These are phyloP conservation scores for Euphorbia peplus DNA, from an alignment of 345 rosid species.

Conservation along the genomic window DNA sequence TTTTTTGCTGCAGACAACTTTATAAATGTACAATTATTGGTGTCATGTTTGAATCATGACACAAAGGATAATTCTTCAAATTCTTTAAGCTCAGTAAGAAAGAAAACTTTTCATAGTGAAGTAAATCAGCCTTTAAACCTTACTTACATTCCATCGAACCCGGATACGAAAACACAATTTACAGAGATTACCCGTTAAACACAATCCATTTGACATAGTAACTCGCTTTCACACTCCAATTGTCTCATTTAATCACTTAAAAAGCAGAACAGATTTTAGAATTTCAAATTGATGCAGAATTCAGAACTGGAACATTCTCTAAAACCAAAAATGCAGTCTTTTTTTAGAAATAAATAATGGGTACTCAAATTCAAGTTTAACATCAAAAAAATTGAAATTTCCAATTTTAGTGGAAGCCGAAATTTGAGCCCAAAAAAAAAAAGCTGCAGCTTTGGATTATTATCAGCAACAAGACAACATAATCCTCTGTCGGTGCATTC, in stretches of 20 bases:
- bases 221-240: too few species aligned
- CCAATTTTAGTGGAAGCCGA: not conserved
- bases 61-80: too few species aligned
- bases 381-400: not conserved
- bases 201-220: too few species aligned
- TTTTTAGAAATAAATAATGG: not conserved
- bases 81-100: too few species aligned
- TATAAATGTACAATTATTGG: not conserved
- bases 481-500: constrained; percentile 20
- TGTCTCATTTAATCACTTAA: not conserved
- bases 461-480: not conserved
- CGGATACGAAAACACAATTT: too few species aligned
- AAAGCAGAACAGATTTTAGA: not conserved
- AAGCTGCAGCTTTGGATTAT: not conserved
- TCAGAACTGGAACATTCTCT: not conserved
- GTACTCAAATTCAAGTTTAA: not conserved
- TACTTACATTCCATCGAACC: too few species aligned
- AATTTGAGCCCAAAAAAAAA: not conserved
- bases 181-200: too few species aligned
- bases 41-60: not conserved
- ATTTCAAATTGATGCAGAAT: not conserved
- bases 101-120: too few species aligned
- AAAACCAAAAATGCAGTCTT: not conserved
- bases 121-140: too few species aligned
- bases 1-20: not conserved